Percentiles rank a stretch among this genome's conserved stretches.
These are phyloP conservation scores for Neospermospora avenae DNA, from an alignment of 2,329 filamentous ascomycete species.

Conservation along the genomic window DNA sequence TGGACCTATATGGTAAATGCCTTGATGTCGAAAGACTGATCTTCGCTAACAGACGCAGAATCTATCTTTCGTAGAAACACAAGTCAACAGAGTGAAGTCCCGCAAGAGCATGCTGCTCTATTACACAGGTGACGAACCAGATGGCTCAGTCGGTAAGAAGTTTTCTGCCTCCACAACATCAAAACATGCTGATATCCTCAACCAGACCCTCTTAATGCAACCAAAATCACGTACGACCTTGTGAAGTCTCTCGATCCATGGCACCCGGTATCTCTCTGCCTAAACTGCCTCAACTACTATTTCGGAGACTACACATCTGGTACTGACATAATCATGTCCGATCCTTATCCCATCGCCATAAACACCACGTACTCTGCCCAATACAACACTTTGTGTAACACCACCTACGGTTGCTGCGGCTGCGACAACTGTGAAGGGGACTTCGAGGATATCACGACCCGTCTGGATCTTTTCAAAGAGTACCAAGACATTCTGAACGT, in stretches of 20 bases:
- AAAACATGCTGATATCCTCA: not conserved
- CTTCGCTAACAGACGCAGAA: conserved; percentile 9
- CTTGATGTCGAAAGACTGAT: not conserved
- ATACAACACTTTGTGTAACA: conserved; percentile 46
- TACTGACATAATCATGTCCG: conserved; percentile 47
- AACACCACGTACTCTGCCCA: conserved; percentile 43
- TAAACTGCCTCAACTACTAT: conserved; percentile 51
- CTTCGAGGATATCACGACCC: conserved; percentile 34
- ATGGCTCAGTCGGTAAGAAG: conserved; percentile 29
- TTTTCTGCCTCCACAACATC: not conserved
- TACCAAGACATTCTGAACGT: conserved; percentile 40
- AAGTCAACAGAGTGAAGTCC: conserved; percentile 18
- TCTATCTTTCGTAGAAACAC: conserved; percentile 36
- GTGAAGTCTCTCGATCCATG: conserved; percentile 47
- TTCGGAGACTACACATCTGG: conserved; percentile 45
- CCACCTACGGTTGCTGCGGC: conserved; percentile 48
- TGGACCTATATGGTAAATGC: conserved; percentile 12
- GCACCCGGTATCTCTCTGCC: conserved; percentile 46
- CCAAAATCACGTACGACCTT: conserved; percentile 40
- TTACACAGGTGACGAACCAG: conserved; percentile 52
- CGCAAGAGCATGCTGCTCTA: conserved; percentile 44
- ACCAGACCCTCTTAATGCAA: conserved; percentile 40
- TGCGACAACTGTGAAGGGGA: conserved; percentile 44
- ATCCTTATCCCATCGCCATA: conserved; percentile 47
- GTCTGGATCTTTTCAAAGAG: conserved; percentile 39